Conservation (phyloP, 345 rosid species). For the Cardamine occulta region DNA sequence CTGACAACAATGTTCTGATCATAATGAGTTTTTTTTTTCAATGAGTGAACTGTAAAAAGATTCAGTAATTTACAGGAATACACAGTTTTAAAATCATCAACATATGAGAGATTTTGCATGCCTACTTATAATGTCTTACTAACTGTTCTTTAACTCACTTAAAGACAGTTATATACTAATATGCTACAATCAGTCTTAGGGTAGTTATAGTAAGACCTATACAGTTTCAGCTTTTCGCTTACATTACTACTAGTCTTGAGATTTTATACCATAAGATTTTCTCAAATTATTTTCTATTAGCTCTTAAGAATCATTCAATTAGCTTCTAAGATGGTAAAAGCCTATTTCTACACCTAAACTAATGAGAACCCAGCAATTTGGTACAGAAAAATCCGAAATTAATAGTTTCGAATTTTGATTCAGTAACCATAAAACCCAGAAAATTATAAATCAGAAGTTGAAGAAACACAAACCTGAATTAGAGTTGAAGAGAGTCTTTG, state of each 20-base stretch:
- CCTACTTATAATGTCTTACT: not conserved
- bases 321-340: not conserved
- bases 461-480: slow-evolving; percentile 12
- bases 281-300: too few relatives aligned
- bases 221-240: not conserved
- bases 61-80: too few relatives aligned
- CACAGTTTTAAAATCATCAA: too few relatives aligned
- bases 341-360: not conserved
- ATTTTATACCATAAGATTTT: not conserved
- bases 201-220: not conserved
- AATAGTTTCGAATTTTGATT: not conserved
- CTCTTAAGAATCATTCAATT: not conserved
- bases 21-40: not conserved
- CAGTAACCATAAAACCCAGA: not conserved
- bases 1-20: slow-evolving; percentile 16
- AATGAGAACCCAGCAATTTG: not conserved
- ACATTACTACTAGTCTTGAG: not conserved
- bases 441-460: not conserved
- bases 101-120: not conserved
- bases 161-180: not conserved
- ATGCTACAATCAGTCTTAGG: not conserved
- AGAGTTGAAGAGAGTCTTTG: not conserved
- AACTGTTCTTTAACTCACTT: not conserved
- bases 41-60: slow-evolving; percentile 7
- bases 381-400: not conserved